Base-by-base conservation (phyloP, 176 grass and related monocot genomes). In the Lolium multiflorum region DNA sequence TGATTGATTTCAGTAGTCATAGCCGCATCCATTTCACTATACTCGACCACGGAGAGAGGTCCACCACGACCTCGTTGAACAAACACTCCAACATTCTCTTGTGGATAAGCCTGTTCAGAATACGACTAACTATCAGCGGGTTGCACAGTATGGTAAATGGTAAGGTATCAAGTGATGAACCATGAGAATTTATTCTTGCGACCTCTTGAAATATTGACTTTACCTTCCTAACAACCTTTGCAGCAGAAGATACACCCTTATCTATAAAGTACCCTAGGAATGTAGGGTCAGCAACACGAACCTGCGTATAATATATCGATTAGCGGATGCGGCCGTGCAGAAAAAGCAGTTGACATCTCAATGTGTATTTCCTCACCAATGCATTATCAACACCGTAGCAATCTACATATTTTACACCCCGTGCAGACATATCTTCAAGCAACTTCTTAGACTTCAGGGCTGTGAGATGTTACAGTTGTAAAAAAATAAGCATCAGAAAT, bases 181-280 rank as follows among this genome's bases (percentile, higher is more conserved):
- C 52, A 80, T 61, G 7, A 11, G 56, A 67, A 81, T 76, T 52
- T 52, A 3, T 4, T 76, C 52, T 31, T 54, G 14, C 7, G 48
- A 31, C 13, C 14, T 73, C 3, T 0, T 28, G 26, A 55, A 16
- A 62, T 66, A 64, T n/a, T 85, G 62, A 77, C 12, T 70, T 37
- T 94, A 94, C 97, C 97, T 99, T 99, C 41, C 94, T 85, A 18
- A 99, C 97, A 81, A 96, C 97, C 83, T 99, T 99, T 63, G 97
- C 87, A 46, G 97, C 90, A 85, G 97, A 83, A 85, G 89, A 90
- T 21, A 91, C 94, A 88, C 87, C 85, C 92, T 93, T 99, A 13
- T 99, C 97, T 44, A 99, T 99, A 55, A 99, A 96, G 87, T 96
- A 99, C 81, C 97, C 97, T 83, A 99, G 68, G 86, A 99, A 99